Evolutionary conservation across 2,329 filamentous ascomycete species (phyloP).

Genomic region (Pseudogymnoascus sp.): DNA sequence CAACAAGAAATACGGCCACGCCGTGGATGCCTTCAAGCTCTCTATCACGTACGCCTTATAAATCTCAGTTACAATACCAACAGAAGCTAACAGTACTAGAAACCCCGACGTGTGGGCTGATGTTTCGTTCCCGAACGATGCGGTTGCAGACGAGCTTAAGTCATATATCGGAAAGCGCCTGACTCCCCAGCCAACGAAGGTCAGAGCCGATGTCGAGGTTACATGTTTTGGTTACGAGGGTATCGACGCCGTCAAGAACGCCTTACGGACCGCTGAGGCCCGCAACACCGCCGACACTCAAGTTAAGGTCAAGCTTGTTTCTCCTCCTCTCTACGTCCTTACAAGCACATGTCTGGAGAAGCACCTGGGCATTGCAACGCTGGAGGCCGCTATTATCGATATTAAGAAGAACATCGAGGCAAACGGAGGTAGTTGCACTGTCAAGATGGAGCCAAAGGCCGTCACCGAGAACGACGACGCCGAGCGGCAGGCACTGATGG

Average conservation of each 20-base stretch:
- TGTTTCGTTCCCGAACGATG: conserved; percentile 77
- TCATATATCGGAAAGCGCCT: conserved; percentile 95
- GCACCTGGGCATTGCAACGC: conserved; percentile 69
- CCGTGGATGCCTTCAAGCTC: conserved; percentile 97
- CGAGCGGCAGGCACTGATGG: conserved; percentile 95
- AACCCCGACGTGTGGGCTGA: conserved; percentile 97
- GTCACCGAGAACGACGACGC: conserved; percentile 98
- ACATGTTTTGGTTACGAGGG: conserved; percentile 95
- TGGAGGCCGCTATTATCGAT: conserved; percentile 85
- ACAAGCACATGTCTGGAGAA: conserved; percentile 96
- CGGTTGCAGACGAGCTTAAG: conserved; percentile 82
- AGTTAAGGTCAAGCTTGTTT: conserved; percentile 98
- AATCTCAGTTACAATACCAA: conserved; percentile 2
- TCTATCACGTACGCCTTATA: conserved; percentile 73
- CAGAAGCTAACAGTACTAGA: conserved; percentile 37
- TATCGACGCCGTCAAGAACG: conserved; percentile 95
- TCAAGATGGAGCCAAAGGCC: conserved; percentile 99
- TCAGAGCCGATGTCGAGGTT: conserved; percentile 94
- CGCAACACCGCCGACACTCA: conserved; percentile 87
- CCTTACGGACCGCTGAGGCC: conserved; percentile 83
- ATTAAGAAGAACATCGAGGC: conserved; percentile 74
- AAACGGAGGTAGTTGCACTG: conserved; percentile 71
- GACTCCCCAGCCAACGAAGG: conserved; percentile 97
- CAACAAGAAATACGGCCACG: conserved; percentile 95
- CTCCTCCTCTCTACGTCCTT: conserved; percentile 90